Conservation (phyloP, 495 filamentous ascomycete genomes). For the Neurospora sp. region DNA sequence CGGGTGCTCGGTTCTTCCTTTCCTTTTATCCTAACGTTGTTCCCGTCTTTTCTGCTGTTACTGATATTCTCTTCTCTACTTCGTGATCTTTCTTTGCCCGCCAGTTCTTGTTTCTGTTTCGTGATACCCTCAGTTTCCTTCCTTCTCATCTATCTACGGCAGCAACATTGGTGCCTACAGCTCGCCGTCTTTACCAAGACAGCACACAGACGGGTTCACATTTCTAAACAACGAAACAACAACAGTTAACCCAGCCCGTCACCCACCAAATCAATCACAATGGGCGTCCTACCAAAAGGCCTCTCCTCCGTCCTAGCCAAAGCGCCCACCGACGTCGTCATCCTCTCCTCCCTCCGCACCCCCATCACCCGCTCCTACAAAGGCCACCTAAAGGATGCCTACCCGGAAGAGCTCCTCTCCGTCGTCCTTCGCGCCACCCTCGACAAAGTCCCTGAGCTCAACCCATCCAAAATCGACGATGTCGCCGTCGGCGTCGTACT, state of each 20-base stretch:
- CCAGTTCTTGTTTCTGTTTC: neutral
- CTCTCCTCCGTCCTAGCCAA: conserved; percentile 71
- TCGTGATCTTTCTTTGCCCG: neutral
- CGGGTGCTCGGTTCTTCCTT: neutral
- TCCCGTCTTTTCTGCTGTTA: neutral
- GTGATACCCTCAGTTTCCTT: neutral
- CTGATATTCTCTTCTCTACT: neutral
- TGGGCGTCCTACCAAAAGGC: conserved; percentile 38
- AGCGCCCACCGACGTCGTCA: conserved; percentile 71
- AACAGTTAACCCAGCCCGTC: neutral
- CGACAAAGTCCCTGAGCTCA: conserved; percentile 62
- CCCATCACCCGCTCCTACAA: conserved; percentile 73
- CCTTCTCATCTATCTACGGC: neutral
- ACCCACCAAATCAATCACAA: conserved; percentile 3
- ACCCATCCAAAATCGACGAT: conserved; percentile 64
- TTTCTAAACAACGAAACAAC: neutral
- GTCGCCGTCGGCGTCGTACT: conserved; percentile 81
- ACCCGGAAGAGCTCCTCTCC: conserved; percentile 81
- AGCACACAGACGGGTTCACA: neutral
- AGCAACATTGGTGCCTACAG: neutral
- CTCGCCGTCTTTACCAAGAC: neutral
- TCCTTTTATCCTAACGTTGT: neutral
- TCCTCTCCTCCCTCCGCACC: conserved; percentile 80
- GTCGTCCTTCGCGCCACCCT: conserved; percentile 76
- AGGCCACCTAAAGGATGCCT: conserved; percentile 77